Base-by-base conservation (phyloP, 2,329 filamentous ascomycete species). In the Epicoccum sorghinum region DNA sequence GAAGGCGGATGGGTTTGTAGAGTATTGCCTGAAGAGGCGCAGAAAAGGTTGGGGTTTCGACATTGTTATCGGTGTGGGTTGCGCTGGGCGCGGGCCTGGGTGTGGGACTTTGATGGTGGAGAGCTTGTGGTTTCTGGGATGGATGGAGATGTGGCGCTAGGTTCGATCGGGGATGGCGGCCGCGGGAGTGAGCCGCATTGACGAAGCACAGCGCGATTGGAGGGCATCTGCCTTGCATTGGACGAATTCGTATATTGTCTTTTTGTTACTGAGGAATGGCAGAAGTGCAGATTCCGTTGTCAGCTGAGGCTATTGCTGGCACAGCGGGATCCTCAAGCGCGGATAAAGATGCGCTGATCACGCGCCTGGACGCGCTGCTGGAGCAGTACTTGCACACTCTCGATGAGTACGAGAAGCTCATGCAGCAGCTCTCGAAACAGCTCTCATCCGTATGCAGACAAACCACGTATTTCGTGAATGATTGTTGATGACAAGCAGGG, bases 301-400 rank as follows among this genome's bases (percentile, higher is more conserved):
- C 24, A 9, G 10, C 30, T 9, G 23, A 27, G 3, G 10, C 10
- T n/a, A 18, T 18, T 12, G 13, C 29, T 8, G 13, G 10, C 7
- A 6, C 4, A 8, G 14, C 10, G 13, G n/a, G 18, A 0, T 8
- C 29, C 2, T 30, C 27, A 8, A 4, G n/a, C 27, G 14, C 14
- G 4, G 55, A 62, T 1, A 69, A 65, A 54, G 62, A 69, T 12
- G 60, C 52, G 7, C 62, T 78, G 25, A 55, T 79, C 66, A 67
- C 69, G 62, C 60, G 64, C 29, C 84, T 92, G 50, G 89, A 92
- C 70, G 59, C 66, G 44, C 80, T 91, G 25, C 78, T 91, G 23
- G 82, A 83, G 71, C 81, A 79, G 30, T 91, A 92, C 68, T 83
- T 93, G 8, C 57, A 70, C 48, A 80, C 89, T 1, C 76, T 93